phyloP scores from a whole-genome alignment of 2,329 filamentous ascomycete species.

The Truncatella angustata region DNA sequence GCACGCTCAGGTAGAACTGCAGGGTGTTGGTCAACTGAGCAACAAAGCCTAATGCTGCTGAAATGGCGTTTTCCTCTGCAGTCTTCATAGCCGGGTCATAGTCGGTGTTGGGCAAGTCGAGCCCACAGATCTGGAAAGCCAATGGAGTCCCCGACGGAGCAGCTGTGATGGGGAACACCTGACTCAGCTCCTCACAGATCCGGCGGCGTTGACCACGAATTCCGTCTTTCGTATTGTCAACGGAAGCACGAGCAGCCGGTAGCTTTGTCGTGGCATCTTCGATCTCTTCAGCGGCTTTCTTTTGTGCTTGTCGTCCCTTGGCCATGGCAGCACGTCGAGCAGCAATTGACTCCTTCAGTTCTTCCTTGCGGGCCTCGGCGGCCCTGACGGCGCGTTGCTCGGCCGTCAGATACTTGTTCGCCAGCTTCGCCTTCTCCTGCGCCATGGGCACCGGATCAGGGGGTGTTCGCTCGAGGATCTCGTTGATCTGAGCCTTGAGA shows the following conservation, averaged over 20 bases:
- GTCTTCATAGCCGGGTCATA: slow-evolving; percentile 53
- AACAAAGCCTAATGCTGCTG: slow-evolving; percentile 79
- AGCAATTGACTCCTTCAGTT: slow-evolving; percentile 65
- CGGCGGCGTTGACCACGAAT: slow-evolving; percentile 85
- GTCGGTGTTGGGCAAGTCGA: slow-evolving; percentile 76
- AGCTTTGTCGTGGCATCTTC: slow-evolving; percentile 60
- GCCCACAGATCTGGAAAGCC: slow-evolving; percentile 77
- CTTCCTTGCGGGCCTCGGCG: slow-evolving; percentile 61
- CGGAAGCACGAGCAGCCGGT: slow-evolving; percentile 49
- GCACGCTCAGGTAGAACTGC: slow-evolving; percentile 76
- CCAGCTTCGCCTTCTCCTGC: slow-evolving; percentile 46
- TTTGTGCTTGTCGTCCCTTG: slow-evolving; percentile 59
- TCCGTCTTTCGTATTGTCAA: slow-evolving; percentile 58
- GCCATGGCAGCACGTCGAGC: slow-evolving; percentile 67
- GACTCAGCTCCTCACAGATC: slow-evolving; percentile 78
- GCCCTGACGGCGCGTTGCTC: slow-evolving; percentile 66
- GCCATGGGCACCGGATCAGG: slow-evolving; percentile 45
- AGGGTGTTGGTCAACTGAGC: slow-evolving; percentile 73
- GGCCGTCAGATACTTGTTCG: slow-evolving; percentile 53
- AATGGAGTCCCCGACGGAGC: slow-evolving; percentile 56
- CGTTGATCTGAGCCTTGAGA: slow-evolving; percentile 76
- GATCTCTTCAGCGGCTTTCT: slow-evolving; percentile 59
- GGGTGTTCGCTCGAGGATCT: slow-evolving; percentile 43
- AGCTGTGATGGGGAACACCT: slow-evolving; percentile 79
- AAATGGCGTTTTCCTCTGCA: slow-evolving; percentile 67